phyloP scores from a whole-genome alignment of 2,329 filamentous ascomycete species.

The Curvularia sp. region DNA sequence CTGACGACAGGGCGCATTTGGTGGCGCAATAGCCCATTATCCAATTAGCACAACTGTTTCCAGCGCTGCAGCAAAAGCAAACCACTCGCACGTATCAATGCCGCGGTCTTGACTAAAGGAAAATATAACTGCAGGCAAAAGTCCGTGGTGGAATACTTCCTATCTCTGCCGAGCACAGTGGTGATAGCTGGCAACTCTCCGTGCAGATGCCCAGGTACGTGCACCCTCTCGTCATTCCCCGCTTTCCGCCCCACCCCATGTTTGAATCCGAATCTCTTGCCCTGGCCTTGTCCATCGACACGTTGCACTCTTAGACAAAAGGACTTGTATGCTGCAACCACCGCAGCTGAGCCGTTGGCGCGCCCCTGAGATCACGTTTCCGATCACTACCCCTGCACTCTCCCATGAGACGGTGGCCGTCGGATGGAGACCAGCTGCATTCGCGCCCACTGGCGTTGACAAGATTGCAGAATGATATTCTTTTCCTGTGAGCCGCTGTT shows the following conservation, averaged over 20 bases:
- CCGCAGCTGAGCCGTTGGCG: background rate
- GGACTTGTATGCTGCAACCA: background rate
- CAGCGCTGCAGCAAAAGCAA: background rate
- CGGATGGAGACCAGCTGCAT: slow-evolving; percentile 8
- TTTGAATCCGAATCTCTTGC: slow-evolving; percentile 7
- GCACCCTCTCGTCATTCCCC: slow-evolving; percentile 15
- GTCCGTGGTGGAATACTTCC: background rate
- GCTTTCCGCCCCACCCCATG: slow-evolving; percentile 9
- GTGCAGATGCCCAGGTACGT: slow-evolving; percentile 10
- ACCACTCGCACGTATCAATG: background rate
- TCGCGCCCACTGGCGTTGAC: slow-evolving; percentile 3
- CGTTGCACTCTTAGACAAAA: slow-evolving; percentile 1
- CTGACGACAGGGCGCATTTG: background rate
- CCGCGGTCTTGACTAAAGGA: background rate
- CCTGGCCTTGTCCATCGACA: slow-evolving; percentile 2
- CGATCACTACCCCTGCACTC: slow-evolving; percentile 14
- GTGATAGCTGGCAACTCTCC: background rate
- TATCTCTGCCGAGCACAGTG: background rate
- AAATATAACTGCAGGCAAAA: background rate
- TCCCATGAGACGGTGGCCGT: slow-evolving; percentile 16
- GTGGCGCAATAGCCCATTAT: background rate
- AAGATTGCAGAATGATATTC: slow-evolving; percentile 9
- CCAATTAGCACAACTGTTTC: background rate
- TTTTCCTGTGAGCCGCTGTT: slow-evolving; percentile 14
- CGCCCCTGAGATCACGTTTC: slow-evolving; percentile 9